phyloP scores from a whole-genome alignment of 352 stramenopile species.

The Pythium brassicae region DNA sequence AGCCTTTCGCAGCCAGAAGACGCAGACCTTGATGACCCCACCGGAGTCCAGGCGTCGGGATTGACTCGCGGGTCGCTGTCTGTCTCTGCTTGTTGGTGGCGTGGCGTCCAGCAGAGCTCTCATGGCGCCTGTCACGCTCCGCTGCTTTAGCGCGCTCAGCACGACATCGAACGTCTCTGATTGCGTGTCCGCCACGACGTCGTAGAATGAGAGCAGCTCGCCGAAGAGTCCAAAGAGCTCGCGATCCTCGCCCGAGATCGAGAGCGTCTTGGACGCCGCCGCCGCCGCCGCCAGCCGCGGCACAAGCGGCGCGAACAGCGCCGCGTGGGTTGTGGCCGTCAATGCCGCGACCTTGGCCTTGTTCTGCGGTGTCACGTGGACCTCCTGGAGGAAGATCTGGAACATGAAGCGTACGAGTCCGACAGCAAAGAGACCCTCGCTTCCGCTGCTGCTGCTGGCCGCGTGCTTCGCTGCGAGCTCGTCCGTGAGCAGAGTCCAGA shows the following conservation, averaged over 20 bases:
- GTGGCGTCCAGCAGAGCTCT: slow-evolving; percentile 28
- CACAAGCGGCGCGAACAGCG: slow-evolving; percentile 35
- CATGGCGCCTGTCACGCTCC: slow-evolving; percentile 32
- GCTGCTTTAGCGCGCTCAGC: slow-evolving; percentile 32
- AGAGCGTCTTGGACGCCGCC: slow-evolving; percentile 4
- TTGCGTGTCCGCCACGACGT: slow-evolving; percentile 33
- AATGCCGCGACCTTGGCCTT: slow-evolving; percentile 51
- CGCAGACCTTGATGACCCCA: slow-evolving; percentile 76
- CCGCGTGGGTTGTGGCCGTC: slow-evolving; percentile 45
- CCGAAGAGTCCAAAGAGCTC: slow-evolving; percentile 75
- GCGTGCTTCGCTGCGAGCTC: slow-evolving; percentile 28
- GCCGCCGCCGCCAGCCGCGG: slow-evolving; percentile 9
- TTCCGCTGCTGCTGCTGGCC: slow-evolving; percentile 3
- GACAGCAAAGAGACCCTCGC: slow-evolving; percentile 18
- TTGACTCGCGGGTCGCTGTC: background rate
- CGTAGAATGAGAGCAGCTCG: slow-evolving; percentile 70
- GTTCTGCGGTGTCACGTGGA: slow-evolving; percentile 77
- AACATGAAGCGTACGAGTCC: slow-evolving; percentile 68
- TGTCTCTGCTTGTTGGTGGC: slow-evolving; percentile 7
- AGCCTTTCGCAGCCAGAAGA: slow-evolving; percentile 48
- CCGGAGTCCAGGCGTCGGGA: slow-evolving; percentile 17
- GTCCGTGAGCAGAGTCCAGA: slow-evolving; percentile 68
- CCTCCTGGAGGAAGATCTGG: slow-evolving; percentile 71
- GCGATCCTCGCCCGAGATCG: slow-evolving; percentile 39
- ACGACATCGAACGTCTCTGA: slow-evolving; percentile 44